Evolutionary conservation across 140 eudicot species (phyloP).

Genomic region (Erigeron philadelphicus): DNA sequence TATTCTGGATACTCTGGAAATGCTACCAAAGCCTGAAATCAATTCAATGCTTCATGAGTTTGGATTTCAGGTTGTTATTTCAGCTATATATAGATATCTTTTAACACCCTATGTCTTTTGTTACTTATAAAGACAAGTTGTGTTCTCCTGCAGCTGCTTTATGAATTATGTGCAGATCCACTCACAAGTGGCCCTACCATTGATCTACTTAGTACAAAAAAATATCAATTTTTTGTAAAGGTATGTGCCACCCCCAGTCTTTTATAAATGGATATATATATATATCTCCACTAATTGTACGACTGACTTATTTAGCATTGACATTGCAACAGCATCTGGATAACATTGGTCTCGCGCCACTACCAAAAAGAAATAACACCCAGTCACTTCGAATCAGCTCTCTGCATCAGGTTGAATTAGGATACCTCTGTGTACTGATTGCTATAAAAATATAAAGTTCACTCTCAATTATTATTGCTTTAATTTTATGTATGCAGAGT

Average conservation of each 20-base stretch:
- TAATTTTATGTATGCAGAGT: neutral
- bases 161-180: slow-evolving; percentile 83
- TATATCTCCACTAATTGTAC: neutral
- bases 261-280: neutral
- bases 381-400: slow-evolving; percentile 95
- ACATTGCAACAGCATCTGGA: slow-evolving; percentile 67
- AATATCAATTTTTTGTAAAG: slow-evolving; percentile 86
- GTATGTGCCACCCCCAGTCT: slow-evolving; percentile 30
- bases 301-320: slow-evolving; percentile 12
- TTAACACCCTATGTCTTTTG: neutral
- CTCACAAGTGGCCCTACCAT: slow-evolving; percentile 72
- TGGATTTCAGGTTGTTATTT: slow-evolving; percentile 77
- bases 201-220: slow-evolving; percentile 77
- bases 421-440: slow-evolving; percentile 11
- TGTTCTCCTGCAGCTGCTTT: slow-evolving; percentile 64
- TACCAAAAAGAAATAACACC: slow-evolving; percentile 69
- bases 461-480: neutral
- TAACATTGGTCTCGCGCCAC: slow-evolving; percentile 71
- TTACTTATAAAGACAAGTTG: slow-evolving; percentile 10
- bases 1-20: slow-evolving; percentile 79
- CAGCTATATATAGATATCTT: slow-evolving; percentile 1
- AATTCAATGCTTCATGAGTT: slow-evolving; percentile 89
- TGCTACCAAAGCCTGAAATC: slow-evolving; percentile 70
- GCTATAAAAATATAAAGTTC: neutral
- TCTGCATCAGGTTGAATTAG: slow-evolving; percentile 68